Base-by-base conservation (phyloP, 352 stramenopile genomes). In the Blastocystis sp. region DNA sequence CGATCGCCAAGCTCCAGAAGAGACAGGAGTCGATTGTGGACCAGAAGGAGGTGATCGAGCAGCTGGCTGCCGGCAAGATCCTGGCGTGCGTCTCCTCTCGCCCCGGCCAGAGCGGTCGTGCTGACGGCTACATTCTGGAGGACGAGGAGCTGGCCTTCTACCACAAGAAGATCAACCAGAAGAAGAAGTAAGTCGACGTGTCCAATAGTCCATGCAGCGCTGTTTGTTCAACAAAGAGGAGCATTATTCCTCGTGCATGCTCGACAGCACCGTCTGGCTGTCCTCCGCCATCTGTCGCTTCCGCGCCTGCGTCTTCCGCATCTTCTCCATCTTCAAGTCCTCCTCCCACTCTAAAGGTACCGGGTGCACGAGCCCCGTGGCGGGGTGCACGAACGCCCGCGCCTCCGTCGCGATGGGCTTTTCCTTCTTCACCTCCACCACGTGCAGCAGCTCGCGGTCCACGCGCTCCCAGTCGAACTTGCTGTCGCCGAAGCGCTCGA, bases 91-190 rank as follows among this genome's bases (percentile, higher is more conserved):
- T 34, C 28, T 34, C 28, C 28, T 34, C 28, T 34, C 28, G 28
- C 28, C 28, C 28, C 28, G 28, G 28, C 28, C 28, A 34, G 28
- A 34, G 28, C 28, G 28, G 28, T 34, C 28, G 28, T 34, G 28
- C 28, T 34, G 28, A 34, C 28, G 28, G 28, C 28, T 34, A 34
- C 28, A 34, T 34, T 34, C 66, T 82, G 74, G 48, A 82, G 74
- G 74, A 84, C 42, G 74, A 84, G 24, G 74, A 84, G 38, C 74
- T 84, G 34, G 52, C 48, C 52, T 84, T 84, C 74, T 84, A 84
- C 61, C 74, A 84, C 74, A 84, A 69, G 74, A 84, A 84, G 74
- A 84, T 84, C 74, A 84, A 84, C 74, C 74, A 84, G 74, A 84
- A 84, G 74, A 84, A 84, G 74, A 84, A 84, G 54, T 84, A 84